These are phyloP conservation scores for Ettlia oleoabundans DNA, from an alignment of 139 green algal species.

Conservation along the genomic window DNA sequence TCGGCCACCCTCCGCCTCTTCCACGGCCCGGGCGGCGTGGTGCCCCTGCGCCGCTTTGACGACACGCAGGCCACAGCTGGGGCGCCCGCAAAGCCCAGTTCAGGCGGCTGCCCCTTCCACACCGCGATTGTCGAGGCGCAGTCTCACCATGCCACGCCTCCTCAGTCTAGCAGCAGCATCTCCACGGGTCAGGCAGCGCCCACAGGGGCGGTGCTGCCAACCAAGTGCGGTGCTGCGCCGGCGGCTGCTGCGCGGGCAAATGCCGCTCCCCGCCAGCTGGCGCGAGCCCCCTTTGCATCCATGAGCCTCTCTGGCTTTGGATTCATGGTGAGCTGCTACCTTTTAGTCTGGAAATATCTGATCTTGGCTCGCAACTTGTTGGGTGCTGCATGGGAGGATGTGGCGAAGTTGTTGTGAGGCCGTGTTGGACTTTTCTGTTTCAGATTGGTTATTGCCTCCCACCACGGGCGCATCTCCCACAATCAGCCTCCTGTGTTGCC, in stretches of 20 bases:
- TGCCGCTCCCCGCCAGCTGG: not conserved
- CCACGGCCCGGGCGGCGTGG: conserved; percentile 25
- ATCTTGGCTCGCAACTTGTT: not conserved
- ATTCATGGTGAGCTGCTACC: conserved; percentile 28
- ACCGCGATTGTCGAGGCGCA: not conserved
- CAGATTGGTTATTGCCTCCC: no score
- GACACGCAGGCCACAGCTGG: not conserved
- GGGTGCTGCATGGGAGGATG: no score
- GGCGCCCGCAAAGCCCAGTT: not conserved
- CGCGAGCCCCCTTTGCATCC: conserved; percentile 14
- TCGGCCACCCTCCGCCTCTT: conserved; percentile 26
- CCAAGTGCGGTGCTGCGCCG: not conserved
- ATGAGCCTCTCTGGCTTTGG: conserved; percentile 46
- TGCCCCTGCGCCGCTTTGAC: conserved; percentile 34
- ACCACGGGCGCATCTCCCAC: no score
- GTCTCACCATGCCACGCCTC: not conserved
- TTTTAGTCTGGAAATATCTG: not conserved
- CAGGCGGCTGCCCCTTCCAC: not conserved
- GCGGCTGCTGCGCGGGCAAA: not conserved
- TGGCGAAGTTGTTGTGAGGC: no score
- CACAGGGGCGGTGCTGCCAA: no score
- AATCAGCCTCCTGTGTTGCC: not conserved
- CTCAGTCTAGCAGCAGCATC: not conserved
- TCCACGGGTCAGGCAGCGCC: no score
- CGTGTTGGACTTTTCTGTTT: no score